Evolutionary conservation across 2,329 filamentous ascomycete genomes (phyloP).

Genomic region (Beauveria bassiana): DNA sequence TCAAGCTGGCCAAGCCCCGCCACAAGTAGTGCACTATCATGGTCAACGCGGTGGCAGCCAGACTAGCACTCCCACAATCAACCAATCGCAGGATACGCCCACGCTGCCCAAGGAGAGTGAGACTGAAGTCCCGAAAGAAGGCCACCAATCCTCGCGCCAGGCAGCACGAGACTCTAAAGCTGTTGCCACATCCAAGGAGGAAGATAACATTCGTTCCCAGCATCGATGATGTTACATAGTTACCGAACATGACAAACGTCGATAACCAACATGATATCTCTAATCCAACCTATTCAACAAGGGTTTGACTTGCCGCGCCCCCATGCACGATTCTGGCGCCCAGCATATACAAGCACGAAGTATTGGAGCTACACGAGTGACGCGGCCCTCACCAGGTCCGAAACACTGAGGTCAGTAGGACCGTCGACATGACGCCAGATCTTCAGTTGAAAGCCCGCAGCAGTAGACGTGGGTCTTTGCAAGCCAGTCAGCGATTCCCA

Average conservation of each 20-base stretch:
- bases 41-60: constrained; percentile 61
- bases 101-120: constrained; percentile 41
- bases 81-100: constrained; percentile 40
- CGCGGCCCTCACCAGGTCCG: not conserved
- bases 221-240: not conserved
- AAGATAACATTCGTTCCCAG: constrained; percentile 1
- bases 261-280: not conserved
- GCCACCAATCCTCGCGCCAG: not conserved
- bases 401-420: not conserved
- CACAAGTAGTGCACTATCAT: constrained; percentile 60
- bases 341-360: no score
- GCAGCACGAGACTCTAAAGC: not conserved
- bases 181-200: not conserved
- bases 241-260: not conserved
- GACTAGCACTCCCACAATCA: constrained; percentile 53
- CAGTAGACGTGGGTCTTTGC: not conserved
- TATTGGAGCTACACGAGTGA: not conserved
- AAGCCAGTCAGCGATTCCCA: not conserved
- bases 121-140: constrained; percentile 24
- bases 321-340: not conserved
- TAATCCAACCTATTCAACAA: not conserved
- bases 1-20: constrained; percentile 54
- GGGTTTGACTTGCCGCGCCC: no score
- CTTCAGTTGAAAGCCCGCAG: not conserved
- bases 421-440: not conserved